Conservation (phyloP, 495 filamentous ascomycete genomes). For the Tuber indicum region DNA sequence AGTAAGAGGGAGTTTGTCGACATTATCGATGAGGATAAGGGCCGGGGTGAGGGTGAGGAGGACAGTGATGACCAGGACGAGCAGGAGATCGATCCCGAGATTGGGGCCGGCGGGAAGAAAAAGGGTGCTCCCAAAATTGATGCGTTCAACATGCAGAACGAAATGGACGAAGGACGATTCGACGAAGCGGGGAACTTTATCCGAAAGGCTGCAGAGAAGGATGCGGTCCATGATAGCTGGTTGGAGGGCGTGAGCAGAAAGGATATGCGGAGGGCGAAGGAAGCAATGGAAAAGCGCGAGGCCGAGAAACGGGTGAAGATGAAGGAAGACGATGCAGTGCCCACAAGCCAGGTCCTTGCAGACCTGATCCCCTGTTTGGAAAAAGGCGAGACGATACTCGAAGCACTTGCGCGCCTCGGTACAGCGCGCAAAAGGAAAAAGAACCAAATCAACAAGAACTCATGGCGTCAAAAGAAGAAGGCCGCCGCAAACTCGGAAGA, state of each 20-base stretch:
- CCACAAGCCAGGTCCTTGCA: constrained; percentile 66
- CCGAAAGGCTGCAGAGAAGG: constrained; percentile 79
- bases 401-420: constrained; percentile 76
- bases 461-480: constrained; percentile 50
- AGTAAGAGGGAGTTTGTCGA: constrained; percentile 42
- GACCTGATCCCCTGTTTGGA: constrained; percentile 67
- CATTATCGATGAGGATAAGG: constrained; percentile 41
- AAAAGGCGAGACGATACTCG: constrained; percentile 77
- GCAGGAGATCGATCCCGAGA: constrained; percentile 66
- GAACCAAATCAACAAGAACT: constrained; percentile 57
- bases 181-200: constrained; percentile 87
- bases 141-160: constrained; percentile 86
- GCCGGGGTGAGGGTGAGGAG: constrained; percentile 41
- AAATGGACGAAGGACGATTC: constrained; percentile 88
- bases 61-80: constrained; percentile 51
- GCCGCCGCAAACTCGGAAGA: constrained; percentile 47
- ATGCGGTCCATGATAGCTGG: constrained; percentile 88
- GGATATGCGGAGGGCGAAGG: constrained; percentile 79
- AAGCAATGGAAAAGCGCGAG: constrained; percentile 81
- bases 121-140: constrained; percentile 93
- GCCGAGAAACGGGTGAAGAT: constrained; percentile 62
- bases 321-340: constrained; percentile 62
- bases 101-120: constrained; percentile 83
- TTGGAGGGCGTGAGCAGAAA: constrained; percentile 86
- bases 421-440: constrained; percentile 57